phyloP scores from a whole-genome alignment of 257 asterid species.

The Solanum infundibuliforme region DNA sequence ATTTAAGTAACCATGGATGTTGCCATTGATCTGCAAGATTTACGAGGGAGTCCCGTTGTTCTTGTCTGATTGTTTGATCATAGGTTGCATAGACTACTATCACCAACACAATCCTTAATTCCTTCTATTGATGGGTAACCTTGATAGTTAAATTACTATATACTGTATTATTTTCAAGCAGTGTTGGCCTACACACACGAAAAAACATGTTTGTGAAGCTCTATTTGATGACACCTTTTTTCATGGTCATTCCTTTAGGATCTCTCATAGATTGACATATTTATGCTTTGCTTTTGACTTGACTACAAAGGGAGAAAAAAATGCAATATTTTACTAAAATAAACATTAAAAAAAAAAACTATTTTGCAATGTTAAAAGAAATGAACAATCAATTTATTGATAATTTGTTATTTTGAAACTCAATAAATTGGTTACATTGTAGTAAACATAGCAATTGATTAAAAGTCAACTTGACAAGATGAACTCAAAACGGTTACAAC shows the following conservation, averaged over 20 bases:
- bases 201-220: not conserved
- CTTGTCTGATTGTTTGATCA: too few species aligned
- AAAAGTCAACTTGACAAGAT: not conserved
- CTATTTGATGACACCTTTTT: not conserved
- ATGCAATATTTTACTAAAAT: not conserved
- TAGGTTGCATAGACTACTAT: too few species aligned
- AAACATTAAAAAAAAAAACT: not conserved
- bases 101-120: too few species aligned
- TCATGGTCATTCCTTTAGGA: not conserved
- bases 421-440: not conserved
- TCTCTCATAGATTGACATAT: not conserved
- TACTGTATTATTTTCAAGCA: not conserved
- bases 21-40: too few species aligned
- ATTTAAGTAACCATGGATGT: too few species aligned
- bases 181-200: not conserved
- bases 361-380: not conserved
- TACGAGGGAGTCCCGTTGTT: too few species aligned
- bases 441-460: not conserved
- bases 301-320: not conserved
- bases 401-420: not conserved
- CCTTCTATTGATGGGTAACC: too few species aligned
- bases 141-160: too few species aligned
- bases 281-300: not conserved
- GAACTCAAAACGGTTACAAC: not conserved
- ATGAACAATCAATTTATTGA: not conserved